Evolutionary conservation across 495 filamentous ascomycete species (phyloP), one percentile per base, ranked within the genome.

Genomic region (Neurospora sp.): DNA sequence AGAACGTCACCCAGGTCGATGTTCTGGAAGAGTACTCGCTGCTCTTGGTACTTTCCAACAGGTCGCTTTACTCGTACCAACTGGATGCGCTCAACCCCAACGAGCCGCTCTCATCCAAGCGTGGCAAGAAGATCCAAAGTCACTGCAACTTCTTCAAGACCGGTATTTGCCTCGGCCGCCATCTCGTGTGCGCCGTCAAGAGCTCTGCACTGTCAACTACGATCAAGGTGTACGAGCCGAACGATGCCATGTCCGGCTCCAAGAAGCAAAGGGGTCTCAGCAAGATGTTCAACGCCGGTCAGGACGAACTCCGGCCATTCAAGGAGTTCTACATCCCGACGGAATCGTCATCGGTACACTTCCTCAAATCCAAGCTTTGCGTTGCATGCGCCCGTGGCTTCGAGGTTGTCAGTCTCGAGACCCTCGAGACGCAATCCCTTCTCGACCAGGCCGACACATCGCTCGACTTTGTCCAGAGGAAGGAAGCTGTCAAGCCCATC

Each of bases 311-410:
- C 70, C 97, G 94, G 79, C 93, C 94, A 18, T 98, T 96, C 87
- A 98, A 98, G 88, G 96, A 99, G 85, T 98, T 97, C 78, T 98
- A 98, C 82, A 97, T 99, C 75, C 96, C 96, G 8, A 93, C 94
- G 6, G 96, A 99, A 83, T 95, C 94, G 8, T 93, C 91, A 3
- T 97, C 94, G 68, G 94, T 99, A 35, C 96, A 99, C 80, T 99
- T 98, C 87, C 86, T 99, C 74, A 93, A 94, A 74, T 95, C 93
- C 74, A 98, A 97, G 77, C 88, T 99, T 22, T 99, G 96, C 79
- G 96, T 98, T 61, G 96, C 94, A 42, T 98, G 96, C 82, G 90
- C 94, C 4, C 88, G 92, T 78, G 96, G 96, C 47, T 99, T 99
- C 82, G 96, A 99, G 79, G 94, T 99, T 65, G 96, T 99, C 75